Percentiles rank a stretch among this genome's conserved stretches.
These are phyloP conservation scores for Phlebiopsis flavidoalba DNA, from an alignment of 768 basidiomycete genomes.

Conservation along the genomic window DNA sequence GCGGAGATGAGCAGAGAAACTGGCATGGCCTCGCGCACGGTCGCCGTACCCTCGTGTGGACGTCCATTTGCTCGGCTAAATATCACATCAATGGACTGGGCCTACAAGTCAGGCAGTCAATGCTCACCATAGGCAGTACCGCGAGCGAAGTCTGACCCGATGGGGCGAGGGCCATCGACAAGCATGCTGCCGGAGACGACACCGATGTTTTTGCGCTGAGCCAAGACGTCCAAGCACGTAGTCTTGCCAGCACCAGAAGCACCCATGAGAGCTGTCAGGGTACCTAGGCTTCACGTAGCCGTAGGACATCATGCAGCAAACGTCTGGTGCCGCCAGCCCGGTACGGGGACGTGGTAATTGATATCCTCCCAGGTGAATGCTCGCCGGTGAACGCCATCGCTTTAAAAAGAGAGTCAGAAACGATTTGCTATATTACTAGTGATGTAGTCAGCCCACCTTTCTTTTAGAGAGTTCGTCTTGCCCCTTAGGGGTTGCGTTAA, in stretches of 20 bases:
- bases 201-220: conserved; percentile 69
- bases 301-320: conserved; percentile 68
- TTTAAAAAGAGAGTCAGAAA: neutral
- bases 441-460: neutral
- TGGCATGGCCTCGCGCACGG: conserved; percentile 82
- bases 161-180: conserved; percentile 59
- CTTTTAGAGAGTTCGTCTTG: conserved; percentile 12
- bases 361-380: conserved; percentile 80
- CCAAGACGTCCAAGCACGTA: conserved; percentile 70
- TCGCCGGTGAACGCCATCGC: conserved; percentile 29
- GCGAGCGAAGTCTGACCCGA: conserved; percentile 51
- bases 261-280: conserved; percentile 87
- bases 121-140: conserved; percentile 72
- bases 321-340: conserved; percentile 52
- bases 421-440: no score
- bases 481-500: conserved; percentile 6
- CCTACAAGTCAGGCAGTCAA: conserved; percentile 19
- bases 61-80: conserved; percentile 77
- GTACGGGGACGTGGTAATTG: conserved; percentile 72
- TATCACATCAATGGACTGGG: conserved; percentile 18
- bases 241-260: conserved; percentile 79
- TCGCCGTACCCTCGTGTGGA: conserved; percentile 78
- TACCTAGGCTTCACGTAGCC: conserved; percentile 85
- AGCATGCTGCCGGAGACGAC: conserved; percentile 59
- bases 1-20: conserved; percentile 80